These are phyloP conservation scores for Botrytis aclada DNA, from an alignment of 2,329 filamentous ascomycete species.

Conservation along the genomic window DNA sequence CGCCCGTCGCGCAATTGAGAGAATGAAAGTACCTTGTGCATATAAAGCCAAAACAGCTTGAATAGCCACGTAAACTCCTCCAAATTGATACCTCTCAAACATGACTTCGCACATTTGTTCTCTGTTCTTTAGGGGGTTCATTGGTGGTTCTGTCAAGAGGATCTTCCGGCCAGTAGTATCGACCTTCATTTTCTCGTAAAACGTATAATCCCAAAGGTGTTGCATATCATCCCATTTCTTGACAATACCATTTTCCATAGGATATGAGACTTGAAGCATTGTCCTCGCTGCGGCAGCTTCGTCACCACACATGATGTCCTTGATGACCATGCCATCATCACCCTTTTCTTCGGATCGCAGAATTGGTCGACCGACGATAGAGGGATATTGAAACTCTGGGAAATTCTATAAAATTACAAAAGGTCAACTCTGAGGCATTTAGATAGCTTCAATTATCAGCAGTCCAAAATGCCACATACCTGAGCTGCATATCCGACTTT, in stretches of 20 bases:
- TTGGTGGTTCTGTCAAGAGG: constrained; percentile 91
- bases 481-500: constrained; percentile 98
- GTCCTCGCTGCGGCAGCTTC: constrained; percentile 93
- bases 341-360: constrained; percentile 87
- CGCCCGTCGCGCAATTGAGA: not conserved
- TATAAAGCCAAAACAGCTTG: constrained; percentile 95
- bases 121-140: constrained; percentile 95
- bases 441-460: not conserved
- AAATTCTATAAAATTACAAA: constrained; percentile 71
- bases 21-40: constrained; percentile 69
- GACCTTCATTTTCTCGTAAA: constrained; percentile 93
- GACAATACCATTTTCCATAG: constrained; percentile 99
- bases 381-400: constrained; percentile 97
- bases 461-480: constrained; percentile 45
- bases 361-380: constrained; percentile 96
- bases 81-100: constrained; percentile 96
- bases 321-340: constrained; percentile 67
- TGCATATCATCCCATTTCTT: constrained; percentile 99
- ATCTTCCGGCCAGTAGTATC: constrained; percentile 93
- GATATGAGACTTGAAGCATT: constrained; percentile 98
- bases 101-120: constrained; percentile 99
- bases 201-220: constrained; percentile 99
- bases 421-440: constrained; percentile 13
- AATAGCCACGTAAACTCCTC: constrained; percentile 95
- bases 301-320: constrained; percentile 99